Conservation (phyloP, 2,329 filamentous ascomycete genomes). For the Thermothelomyces thermophilus region DNA sequence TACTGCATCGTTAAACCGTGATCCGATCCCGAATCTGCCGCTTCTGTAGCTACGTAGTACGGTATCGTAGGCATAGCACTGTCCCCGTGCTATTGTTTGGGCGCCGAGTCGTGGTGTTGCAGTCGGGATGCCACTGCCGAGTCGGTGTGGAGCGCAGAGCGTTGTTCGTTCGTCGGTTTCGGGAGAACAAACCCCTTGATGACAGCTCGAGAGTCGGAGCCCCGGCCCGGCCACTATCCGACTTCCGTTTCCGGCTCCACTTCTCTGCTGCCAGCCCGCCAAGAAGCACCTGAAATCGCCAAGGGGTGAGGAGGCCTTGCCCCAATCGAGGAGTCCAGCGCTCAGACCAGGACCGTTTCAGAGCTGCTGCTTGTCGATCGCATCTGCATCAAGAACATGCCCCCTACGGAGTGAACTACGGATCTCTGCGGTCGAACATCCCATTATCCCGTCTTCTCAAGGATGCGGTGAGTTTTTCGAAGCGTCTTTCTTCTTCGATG, state of each 20-base stretch:
- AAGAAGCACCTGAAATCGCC: too few relatives aligned
- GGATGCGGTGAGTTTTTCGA: too few relatives aligned
- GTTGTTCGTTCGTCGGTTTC: neutral
- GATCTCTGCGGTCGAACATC: too few relatives aligned
- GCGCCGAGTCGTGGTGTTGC: too few relatives aligned
- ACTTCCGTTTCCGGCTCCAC: neutral
- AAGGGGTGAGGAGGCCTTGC: slow-evolving; percentile 5
- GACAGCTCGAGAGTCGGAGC: neutral
- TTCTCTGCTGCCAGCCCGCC: too few relatives aligned
- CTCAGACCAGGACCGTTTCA: slow-evolving; percentile 24
- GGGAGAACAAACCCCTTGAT: neutral
- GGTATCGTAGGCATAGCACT: too few relatives aligned
- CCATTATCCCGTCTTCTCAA: too few relatives aligned
- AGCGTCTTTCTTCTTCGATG: too few relatives aligned
- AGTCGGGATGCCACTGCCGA: neutral
- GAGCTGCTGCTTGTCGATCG: slow-evolving; percentile 5
- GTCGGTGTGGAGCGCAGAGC: neutral
- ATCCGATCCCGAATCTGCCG: neutral
- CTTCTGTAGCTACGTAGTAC: neutral
- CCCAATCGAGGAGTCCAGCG: slow-evolving; percentile 15
- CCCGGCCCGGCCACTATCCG: slow-evolving; percentile 1
- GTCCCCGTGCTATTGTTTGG: too few relatives aligned
- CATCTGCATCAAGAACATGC: neutral
- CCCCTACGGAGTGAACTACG: too few relatives aligned
- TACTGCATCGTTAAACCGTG: neutral